phyloP scores from a whole-genome alignment of 2,329 filamentous ascomycete species.

The Fusarium burgessii region DNA sequence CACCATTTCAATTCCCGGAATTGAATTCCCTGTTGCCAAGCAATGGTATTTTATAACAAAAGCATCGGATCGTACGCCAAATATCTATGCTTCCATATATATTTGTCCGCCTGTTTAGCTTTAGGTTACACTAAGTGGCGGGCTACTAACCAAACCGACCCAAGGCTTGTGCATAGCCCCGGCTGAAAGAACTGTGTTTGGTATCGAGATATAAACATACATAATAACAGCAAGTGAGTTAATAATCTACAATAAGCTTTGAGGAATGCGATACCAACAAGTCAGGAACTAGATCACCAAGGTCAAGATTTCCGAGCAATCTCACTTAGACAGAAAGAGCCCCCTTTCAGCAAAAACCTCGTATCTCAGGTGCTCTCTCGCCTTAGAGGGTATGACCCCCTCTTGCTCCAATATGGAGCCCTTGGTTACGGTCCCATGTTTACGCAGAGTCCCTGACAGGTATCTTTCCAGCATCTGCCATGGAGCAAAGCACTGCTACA shows the following conservation, averaged over 20 bases:
- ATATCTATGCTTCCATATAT: background rate
- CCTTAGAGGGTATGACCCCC: too few relatives aligned
- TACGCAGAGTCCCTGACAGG: background rate
- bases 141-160: too few relatives aligned
- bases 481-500: background rate
- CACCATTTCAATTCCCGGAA: too few relatives aligned
- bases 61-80: too few relatives aligned
- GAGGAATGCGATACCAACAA: too few relatives aligned
- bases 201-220: background rate
- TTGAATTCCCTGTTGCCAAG: too few relatives aligned
- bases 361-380: background rate
- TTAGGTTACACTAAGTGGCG: background rate
- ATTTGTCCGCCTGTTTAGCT: background rate
- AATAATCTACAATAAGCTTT: background rate
- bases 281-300: too few relatives aligned
- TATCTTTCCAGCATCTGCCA: background rate
- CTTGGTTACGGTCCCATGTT: background rate
- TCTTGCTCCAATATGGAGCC: background rate
- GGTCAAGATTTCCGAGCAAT: too few relatives aligned
- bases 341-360: background rate
- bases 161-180: background rate
- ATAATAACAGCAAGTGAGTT: background rate
- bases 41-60: background rate
- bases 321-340: background rate
- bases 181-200: background rate